Evolutionary conservation across 1,284 basidiomycete genomes (phyloP), one percentile per base, ranked within the genome.

Genomic region (Coriolopsis trogii): DNA sequence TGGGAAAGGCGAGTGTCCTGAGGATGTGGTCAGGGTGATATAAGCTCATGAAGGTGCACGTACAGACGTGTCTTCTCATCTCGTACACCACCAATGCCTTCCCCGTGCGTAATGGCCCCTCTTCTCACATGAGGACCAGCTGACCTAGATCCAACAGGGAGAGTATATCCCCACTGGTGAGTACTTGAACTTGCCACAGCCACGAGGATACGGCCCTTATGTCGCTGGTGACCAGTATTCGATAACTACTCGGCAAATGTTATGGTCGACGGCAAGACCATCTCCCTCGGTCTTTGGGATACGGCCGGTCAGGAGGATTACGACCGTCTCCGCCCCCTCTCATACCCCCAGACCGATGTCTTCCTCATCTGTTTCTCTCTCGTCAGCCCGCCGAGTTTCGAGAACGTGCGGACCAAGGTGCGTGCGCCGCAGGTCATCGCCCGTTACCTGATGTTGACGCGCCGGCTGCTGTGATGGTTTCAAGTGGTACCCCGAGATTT

Each of bases 261-360:
- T 57, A 95, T 97, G 86, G 95, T 99, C 54, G 97, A 99, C 67
- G 94, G 95, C 65, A 97, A 98, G 80, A 97, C 97, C 41, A 96
- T 99, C 65, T 95, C 93, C 51, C 85, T 99, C 51, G 96, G 96
- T 50, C 78, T 98, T 51, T 98, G 95, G 95, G 95, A 98, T 82
- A 98, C 95, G n/a, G 95, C 95, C 43, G 95, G 95, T 64, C 95
- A 98, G 76, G 95, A 98, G 72, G 95, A 98, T 78, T 96, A 95
- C 72, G 97, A 99, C 74, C 91, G 97, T 51, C 89, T 99, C 65
- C 90, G 97, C 63, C 97, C 97, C 46, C 82, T 99, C 59, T 96
- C 93, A 56, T 99, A 99, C 76, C 97, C 97, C 7, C 97, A 99
- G 74, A 99, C 97, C 46, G 97, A 99, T 70, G 95, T 99, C 31